These are phyloP conservation scores for Exsudoporus frostii DNA, from an alignment of 768 basidiomycete genomes.

Conservation along the genomic window DNA sequence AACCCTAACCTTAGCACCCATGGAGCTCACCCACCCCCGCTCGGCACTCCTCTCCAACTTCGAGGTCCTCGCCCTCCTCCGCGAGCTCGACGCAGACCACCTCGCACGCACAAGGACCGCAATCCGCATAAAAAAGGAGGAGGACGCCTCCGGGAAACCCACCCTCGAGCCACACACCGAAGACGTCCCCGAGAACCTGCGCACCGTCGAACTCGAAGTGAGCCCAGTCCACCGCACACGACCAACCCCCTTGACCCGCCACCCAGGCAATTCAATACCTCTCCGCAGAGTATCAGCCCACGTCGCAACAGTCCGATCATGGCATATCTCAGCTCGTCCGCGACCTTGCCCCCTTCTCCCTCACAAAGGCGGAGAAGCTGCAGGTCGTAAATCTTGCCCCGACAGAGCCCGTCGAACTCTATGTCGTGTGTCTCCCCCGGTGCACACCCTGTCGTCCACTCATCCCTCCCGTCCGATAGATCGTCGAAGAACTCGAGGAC, in stretches of 20 bases:
- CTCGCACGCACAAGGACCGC: conserved; percentile 66
- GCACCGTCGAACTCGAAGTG: conserved; percentile 80
- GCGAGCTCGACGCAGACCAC: conserved; percentile 73
- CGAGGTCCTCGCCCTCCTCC: conserved; percentile 79
- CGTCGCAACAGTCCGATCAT: conserved; percentile 57
- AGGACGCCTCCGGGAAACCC: conserved; percentile 46
- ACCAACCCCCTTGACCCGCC: neutral
- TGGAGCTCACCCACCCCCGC: conserved; percentile 46
- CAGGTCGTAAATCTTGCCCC: conserved; percentile 91
- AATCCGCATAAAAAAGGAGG: conserved; percentile 73
- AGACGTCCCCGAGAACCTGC: conserved; percentile 74
- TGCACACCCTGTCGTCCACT: neutral
- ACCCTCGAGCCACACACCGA: conserved; percentile 37
- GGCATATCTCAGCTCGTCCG: conserved; percentile 66
- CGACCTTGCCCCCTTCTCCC: conserved; percentile 58
- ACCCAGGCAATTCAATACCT: conserved; percentile 82
- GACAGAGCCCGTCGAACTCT: conserved; percentile 77
- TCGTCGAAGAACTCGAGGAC: conserved; percentile 89
- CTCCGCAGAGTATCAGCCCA: conserved; percentile 70
- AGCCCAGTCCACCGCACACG: neutral
- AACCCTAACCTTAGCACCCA: conserved; percentile 22
- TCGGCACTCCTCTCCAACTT: conserved; percentile 84
- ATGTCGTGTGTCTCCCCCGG: conserved; percentile 61
- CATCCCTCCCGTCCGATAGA: conserved; percentile 43
- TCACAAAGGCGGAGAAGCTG: conserved; percentile 91